Evolutionary conservation across 2,329 filamentous ascomycete genomes (phyloP), one percentile per base, ranked within the genome.

Genomic region (Epichloe sylvatica): DNA sequence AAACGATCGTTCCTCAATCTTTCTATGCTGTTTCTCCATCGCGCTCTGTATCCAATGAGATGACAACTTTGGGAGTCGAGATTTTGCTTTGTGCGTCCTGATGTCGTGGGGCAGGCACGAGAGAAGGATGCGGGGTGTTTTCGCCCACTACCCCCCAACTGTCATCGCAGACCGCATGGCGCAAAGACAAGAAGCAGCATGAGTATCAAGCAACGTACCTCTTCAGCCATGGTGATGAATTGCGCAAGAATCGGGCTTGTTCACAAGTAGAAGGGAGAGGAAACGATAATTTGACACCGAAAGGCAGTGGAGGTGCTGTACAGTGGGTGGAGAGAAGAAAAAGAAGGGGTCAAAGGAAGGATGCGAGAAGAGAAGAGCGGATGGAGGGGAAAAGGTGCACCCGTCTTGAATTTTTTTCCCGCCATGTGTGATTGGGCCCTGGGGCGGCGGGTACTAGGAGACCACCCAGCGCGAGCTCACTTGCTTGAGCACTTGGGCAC

Each of bases 151-250:
- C 57, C 57, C 57, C 57, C 57, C 54, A 44, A 39, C 49, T 53
- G 51, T 47, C 49, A 55, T 53, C 54, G 53, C 54, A 53, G 58
- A 62, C 58, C 58, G 56, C 55, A 60, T 57, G 55, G 52, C 52
- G 50, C 59, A 45, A 38, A 25, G 39, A 52, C 50, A 36, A 52
- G 47, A 41, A 55, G 51, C 44, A 46, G 34, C 30, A 41, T 38
- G 39, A 40, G 48, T 46, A 43, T 23, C 54, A 67, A 46, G 12
- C 44, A 39, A 49, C 75, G 71, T 70, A 78, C 75, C 64, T 77
- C 74, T 56, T 78, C 75, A 61, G 76, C 67, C 77, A 80, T 80
- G 62, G 68, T 77, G 75, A 72, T 65, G 65, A 65, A 66, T 67
- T 70, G 63, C 59, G 61, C 64, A 62, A 64, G 60, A 63, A 56